Percentiles rank a stretch among this genome's conserved stretches.
Evolutionary conservation across 1,139 yeast genomes (phyloP).

Genomic region (Debaryomyces fabryi): DNA sequence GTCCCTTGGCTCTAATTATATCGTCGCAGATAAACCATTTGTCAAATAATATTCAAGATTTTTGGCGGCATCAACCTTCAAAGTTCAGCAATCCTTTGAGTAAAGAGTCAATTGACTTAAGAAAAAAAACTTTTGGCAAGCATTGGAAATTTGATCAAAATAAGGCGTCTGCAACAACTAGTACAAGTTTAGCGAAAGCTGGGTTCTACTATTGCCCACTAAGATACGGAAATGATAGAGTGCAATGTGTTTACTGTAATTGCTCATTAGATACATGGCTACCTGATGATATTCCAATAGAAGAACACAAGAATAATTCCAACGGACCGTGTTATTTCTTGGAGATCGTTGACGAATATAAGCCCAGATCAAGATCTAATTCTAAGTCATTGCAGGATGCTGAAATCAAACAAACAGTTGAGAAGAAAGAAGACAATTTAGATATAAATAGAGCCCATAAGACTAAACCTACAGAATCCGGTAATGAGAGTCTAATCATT

Average conservation of each 20-base stretch:
- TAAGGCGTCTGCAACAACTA: conserved; percentile 40
- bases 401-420: not conserved
- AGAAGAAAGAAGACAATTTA: not conserved
- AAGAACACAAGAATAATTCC: conserved; percentile 51
- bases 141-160: conserved; percentile 57
- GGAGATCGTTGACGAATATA: conserved; percentile 11
- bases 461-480: not conserved
- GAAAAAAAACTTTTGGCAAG: conserved; percentile 54
- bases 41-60: conserved; percentile 11
- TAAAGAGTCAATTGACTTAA: conserved; percentile 38
- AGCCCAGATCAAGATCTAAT: conserved; percentile 7
- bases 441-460: not conserved
- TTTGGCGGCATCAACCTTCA: conserved; percentile 23
- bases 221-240: conserved; percentile 58
- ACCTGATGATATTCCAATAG: conserved; percentile 61
- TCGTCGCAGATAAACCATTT: conserved; percentile 22
- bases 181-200: conserved; percentile 44
- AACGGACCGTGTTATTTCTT: conserved; percentile 53
- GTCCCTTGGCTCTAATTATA: conserved; percentile 46
- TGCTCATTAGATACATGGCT: conserved; percentile 76
- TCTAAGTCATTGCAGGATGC: conserved; percentile 1
- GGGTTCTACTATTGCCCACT: conserved; percentile 57
- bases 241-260: conserved; percentile 71
- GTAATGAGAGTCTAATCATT: not conserved
- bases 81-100: conserved; percentile 31